Evolutionary conservation across 192 early-diverging fungal species (phyloP).

Genomic region (Dimargaris cristalligena): DNA sequence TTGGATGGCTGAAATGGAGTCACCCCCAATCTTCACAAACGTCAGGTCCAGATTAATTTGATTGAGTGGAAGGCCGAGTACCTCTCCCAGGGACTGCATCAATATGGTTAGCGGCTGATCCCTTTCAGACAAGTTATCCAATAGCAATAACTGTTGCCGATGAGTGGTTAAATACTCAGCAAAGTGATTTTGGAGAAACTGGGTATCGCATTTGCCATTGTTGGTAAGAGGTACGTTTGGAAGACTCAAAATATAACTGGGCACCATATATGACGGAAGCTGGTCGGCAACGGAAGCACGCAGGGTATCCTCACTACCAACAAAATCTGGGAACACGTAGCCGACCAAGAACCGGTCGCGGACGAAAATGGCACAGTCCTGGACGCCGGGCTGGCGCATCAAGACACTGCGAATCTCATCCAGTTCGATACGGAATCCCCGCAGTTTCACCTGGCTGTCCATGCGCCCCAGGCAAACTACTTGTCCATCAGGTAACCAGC

Average conservation of each 20-base stretch:
- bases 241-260: background rate
- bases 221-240: background rate
- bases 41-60: no score
- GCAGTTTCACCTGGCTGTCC: conserved; percentile 52
- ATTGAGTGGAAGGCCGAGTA: no score
- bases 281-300: background rate
- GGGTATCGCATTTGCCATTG: no score
- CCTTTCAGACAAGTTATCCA: no score
- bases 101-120: no score
- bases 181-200: no score
- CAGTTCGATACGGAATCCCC: conserved; percentile 48
- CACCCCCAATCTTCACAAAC: no score
- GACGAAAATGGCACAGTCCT: background rate
- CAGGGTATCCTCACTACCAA: background rate
- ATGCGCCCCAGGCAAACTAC: conserved; percentile 42
- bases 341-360: background rate
- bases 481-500: conserved; percentile 36
- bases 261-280: conserved; percentile 5
- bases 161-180: no score
- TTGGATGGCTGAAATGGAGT: no score
- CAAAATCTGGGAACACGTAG: background rate
- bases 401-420: conserved; percentile 31
- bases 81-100: no score
- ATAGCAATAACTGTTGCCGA: no score
- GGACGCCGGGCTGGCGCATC: background rate